Conservation (phyloP, 2,329 filamentous ascomycete species). For the Hypoxylon sp. region DNA sequence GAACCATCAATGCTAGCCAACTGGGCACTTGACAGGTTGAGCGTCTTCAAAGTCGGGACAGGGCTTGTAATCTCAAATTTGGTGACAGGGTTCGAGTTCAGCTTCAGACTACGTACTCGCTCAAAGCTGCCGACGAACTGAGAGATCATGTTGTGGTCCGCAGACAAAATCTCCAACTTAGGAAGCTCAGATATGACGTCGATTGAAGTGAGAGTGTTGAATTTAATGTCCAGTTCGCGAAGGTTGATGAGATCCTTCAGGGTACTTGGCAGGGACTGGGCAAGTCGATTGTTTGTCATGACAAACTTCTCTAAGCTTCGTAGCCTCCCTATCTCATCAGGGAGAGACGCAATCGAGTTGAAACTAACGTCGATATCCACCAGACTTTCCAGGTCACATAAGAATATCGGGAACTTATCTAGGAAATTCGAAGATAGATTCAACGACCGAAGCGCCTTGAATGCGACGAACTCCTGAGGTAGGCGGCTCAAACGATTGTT, state of each 20-base stretch:
- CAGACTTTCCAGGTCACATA: constrained; percentile 82
- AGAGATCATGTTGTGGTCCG: constrained; percentile 92
- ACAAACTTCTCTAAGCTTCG: constrained; percentile 86
- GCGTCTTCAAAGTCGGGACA: constrained; percentile 81
- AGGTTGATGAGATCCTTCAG: constrained; percentile 79
- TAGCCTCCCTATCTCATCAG: constrained; percentile 79
- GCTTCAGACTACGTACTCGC: constrained; percentile 80
- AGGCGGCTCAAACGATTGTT: constrained; percentile 88
- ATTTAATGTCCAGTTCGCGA: constrained; percentile 92
- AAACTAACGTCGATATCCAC: constrained; percentile 97
- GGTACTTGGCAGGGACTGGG: constrained; percentile 75
- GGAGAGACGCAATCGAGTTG: constrained; percentile 83
- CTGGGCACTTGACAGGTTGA: constrained; percentile 92
- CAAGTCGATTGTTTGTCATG: constrained; percentile 93
- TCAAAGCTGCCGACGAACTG: constrained; percentile 90
- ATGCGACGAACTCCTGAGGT: constrained; percentile 83
- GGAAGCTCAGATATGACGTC: constrained; percentile 86
- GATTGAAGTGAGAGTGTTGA: constrained; percentile 88
- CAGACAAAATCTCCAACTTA: constrained; percentile 84
- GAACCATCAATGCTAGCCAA: constrained; percentile 88
- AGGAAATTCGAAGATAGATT: constrained; percentile 96
- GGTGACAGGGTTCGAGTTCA: constrained; percentile 95
- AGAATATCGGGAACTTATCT: constrained; percentile 81
- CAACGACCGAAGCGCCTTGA: constrained; percentile 79
- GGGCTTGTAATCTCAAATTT: constrained; percentile 84